Conservation (phyloP, 257 asterid species). For the Parsonsia alboflavescens region DNA sequence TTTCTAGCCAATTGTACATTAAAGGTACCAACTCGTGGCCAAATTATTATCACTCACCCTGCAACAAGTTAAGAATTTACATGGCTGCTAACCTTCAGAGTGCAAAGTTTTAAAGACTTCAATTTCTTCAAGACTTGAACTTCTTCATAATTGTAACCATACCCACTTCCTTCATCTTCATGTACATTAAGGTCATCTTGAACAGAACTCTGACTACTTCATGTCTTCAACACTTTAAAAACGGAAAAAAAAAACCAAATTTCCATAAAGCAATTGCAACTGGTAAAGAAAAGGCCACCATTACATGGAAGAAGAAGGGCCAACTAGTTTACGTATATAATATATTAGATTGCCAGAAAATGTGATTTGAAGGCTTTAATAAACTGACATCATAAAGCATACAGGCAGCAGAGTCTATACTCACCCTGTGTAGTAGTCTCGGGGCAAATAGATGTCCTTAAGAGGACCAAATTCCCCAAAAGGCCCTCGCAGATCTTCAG, state of each 20-base stretch:
- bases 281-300: slow-evolving; percentile 1
- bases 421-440: slow-evolving; percentile 58
- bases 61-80: slow-evolving; percentile 21
- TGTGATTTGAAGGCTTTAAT: neutral
- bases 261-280: slow-evolving; percentile 27
- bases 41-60: slow-evolving; percentile 15
- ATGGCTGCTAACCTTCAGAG: slow-evolving; percentile 40
- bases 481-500: slow-evolving; percentile 63
- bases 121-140: slow-evolving; percentile 42
- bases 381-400: neutral
- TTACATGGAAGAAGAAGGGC: slow-evolving; percentile 4
- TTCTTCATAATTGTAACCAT: slow-evolving; percentile 34
- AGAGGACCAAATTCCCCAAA: slow-evolving; percentile 68
- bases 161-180: slow-evolving; percentile 64
- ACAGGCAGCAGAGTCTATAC: slow-evolving; percentile 9
- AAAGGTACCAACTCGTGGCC: neutral
- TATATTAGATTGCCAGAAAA: neutral
- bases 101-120: slow-evolving; percentile 40
- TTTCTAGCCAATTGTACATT: neutral
- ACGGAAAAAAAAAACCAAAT: slow-evolving; percentile 20
- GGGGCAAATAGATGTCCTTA: slow-evolving; percentile 61
- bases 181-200: slow-evolving; percentile 50
- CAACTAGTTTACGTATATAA: neutral
- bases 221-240: slow-evolving; percentile 55
- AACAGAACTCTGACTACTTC: slow-evolving; percentile 46